phyloP scores from a whole-genome alignment of 2,329 filamentous ascomycete genomes.

The Colletotrichum higginsianum region DNA sequence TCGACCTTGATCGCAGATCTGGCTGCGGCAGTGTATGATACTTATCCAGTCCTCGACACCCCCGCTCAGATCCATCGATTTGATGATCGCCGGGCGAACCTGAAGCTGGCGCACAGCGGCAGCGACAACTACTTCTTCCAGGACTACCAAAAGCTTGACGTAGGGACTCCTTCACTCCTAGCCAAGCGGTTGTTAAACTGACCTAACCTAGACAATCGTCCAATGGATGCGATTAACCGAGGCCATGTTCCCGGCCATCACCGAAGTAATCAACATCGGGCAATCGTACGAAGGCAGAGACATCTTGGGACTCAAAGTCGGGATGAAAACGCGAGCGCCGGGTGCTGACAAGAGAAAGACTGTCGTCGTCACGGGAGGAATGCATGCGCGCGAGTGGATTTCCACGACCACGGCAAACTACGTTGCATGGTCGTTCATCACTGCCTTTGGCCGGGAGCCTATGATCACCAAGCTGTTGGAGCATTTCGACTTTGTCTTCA shows the following conservation, averaged over 20 bases:
- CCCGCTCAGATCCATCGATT: conserved; percentile 42
- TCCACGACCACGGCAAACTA: conserved; percentile 93
- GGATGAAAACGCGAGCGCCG: conserved; percentile 62
- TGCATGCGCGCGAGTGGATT: conserved; percentile 98
- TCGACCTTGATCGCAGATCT: conserved; percentile 85
- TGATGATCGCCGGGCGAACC: conserved; percentile 48
- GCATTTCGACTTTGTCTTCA: conserved; percentile 88
- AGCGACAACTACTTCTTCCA: conserved; percentile 88
- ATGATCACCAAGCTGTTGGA: conserved; percentile 84
- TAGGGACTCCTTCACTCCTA: conserved; percentile 25
- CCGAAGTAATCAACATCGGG: conserved; percentile 83
- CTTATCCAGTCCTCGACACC: conserved; percentile 71
- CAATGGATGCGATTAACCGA: conserved; percentile 93
- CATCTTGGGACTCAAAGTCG: conserved; percentile 85
- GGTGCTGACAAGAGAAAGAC: conserved; percentile 72
- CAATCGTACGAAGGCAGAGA: conserved; percentile 89
- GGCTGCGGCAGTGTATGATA: conserved; percentile 81
- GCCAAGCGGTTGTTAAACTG: conserved; percentile 54
- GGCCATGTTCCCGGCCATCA: conserved; percentile 89
- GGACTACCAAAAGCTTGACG: conserved; percentile 90
- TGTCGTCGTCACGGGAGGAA: conserved; percentile 85
- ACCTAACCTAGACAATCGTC: conserved; percentile 66
- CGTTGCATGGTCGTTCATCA: conserved; percentile 89
- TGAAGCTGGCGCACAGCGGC: conserved; percentile 52
- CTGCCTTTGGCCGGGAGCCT: conserved; percentile 80